phyloP scores from a whole-genome alignment of 768 basidiomycete species.

The Lactarius evosmus region DNA sequence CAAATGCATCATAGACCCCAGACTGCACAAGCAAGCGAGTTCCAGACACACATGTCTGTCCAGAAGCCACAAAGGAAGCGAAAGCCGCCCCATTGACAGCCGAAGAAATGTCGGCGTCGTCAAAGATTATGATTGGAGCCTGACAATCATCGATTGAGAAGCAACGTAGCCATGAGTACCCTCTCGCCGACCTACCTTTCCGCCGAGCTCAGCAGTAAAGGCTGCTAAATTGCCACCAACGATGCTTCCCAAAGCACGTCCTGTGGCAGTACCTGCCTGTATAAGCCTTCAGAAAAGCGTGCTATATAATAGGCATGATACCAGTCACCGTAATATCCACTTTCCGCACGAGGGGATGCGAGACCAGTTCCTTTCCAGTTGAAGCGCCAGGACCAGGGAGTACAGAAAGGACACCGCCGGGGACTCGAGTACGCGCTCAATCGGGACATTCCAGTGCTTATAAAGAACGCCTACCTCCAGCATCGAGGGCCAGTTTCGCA shows the following conservation, averaged over 20 bases:
- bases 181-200: constrained; percentile 50
- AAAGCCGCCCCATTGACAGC: constrained; percentile 84
- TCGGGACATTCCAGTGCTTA: background rate
- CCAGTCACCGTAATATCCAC: constrained; percentile 75
- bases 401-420: constrained; percentile 66
- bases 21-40: constrained; percentile 76
- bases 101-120: constrained; percentile 68
- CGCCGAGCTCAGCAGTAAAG: constrained; percentile 83
- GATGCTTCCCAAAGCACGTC: constrained; percentile 66
- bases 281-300: constrained; percentile 1
- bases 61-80: constrained; percentile 81
- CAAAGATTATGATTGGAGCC: constrained; percentile 79
- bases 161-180: background rate
- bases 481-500: constrained; percentile 56
- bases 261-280: constrained; percentile 76
- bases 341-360: constrained; percentile 66
- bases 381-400: constrained; percentile 67
- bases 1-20: constrained; percentile 63
- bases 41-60: constrained; percentile 92
- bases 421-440: constrained; percentile 49
- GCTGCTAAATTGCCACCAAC: constrained; percentile 71
- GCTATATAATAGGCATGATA: background rate
- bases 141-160: constrained; percentile 31
- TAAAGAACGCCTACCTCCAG: constrained; percentile 51
- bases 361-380: constrained; percentile 62